Percentiles rank a stretch among this genome's conserved stretches.
phyloP scores from a whole-genome alignment of 192 early-diverging fungal species.

The Coemansia sp. region DNA sequence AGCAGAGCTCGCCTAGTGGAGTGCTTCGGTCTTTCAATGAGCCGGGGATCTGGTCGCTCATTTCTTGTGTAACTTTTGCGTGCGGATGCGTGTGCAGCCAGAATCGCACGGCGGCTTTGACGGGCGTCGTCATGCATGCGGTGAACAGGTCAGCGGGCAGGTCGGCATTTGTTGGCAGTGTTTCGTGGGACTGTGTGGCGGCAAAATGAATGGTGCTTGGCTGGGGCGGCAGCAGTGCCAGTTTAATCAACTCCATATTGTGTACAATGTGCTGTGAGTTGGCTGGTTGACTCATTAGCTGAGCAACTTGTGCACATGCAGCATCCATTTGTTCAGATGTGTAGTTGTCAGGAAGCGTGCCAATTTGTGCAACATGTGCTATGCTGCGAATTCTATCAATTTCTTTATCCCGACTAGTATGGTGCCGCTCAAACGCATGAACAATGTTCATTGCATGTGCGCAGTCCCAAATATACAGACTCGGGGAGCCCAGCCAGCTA shows the following conservation, averaged over 20 bases:
- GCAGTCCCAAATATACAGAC: conserved; percentile 96
- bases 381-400: conserved; percentile 39
- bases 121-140: conserved; percentile 92
- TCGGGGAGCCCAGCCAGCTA: conserved; percentile 89
- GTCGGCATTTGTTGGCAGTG: conserved; percentile 88
- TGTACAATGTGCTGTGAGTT: neutral
- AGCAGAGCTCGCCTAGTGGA: conserved; percentile 95
- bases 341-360: conserved; percentile 14
- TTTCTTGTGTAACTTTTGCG: conserved; percentile 72
- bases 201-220: conserved; percentile 86
- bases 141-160: conserved; percentile 98
- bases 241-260: conserved; percentile 39
- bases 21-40: conserved; percentile 85
- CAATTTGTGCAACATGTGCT: conserved; percentile 32
- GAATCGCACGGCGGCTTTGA: conserved; percentile 91
- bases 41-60: conserved; percentile 72
- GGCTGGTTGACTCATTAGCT: conserved; percentile 12
- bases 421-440: conserved; percentile 80
- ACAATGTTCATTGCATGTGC: conserved; percentile 89
- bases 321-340: conserved; percentile 8
- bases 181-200: conserved; percentile 81
- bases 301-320: conserved; percentile 19
- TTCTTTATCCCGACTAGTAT: conserved; percentile 78
- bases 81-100: conserved; percentile 85
- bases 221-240: conserved; percentile 43